Base-by-base conservation (phyloP, 495 filamentous ascomycete species). In the Acidiella bohemica region DNA sequence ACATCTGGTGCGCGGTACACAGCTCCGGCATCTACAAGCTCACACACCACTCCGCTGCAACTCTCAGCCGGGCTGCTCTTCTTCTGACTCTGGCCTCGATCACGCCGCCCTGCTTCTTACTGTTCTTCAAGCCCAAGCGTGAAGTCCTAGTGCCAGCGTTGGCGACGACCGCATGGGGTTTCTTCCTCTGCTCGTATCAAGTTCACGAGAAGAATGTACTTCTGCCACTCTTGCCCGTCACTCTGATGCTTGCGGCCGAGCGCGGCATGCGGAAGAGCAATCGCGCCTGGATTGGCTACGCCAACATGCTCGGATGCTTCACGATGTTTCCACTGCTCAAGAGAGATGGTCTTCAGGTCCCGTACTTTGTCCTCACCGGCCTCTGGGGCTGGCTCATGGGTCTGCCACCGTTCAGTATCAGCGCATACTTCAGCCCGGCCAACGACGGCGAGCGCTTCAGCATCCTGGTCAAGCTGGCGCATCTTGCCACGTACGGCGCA, bases 161-260 rank as follows among this genome's bases (percentile, higher is more conserved):
- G 13, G 78, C 85, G 1, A 68, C 77, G 12, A 83, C 80, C 0
- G 79, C 87, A 1, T 97, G 90, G 90, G 90, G 81, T 2, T 97
- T 97, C 66, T 97, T 95, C 59, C 63, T 97, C 9, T 94, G 86
- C 59, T 87, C 81, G 38, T 97, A 93, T 61, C 90, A 97, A 49
- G 90, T 97, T 0, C 90, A 97, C 58, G 90, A 97, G 61, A 97
- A 97, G 65, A 92, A 83, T 49, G 84, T 93, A 0, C 66, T 97
- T 4, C 71, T 97, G 0, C 90, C 90, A 2, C 66, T 96, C 18
- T 73, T 94, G 44, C 90, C 90, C 0, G 90, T 88, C 77, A 94
- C 86, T 0, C 62, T 94, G 7, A 64, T 94, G 4, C 71, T 96
- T 14, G 80, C 80, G 12, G 75, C 79, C 4, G 71, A 77, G 34